Percentiles rank a stretch among this genome's conserved stretches.
Conservation (phyloP, 1,284 basidiomycete genomes). For the Tranzscheliella williamsii region DNA sequence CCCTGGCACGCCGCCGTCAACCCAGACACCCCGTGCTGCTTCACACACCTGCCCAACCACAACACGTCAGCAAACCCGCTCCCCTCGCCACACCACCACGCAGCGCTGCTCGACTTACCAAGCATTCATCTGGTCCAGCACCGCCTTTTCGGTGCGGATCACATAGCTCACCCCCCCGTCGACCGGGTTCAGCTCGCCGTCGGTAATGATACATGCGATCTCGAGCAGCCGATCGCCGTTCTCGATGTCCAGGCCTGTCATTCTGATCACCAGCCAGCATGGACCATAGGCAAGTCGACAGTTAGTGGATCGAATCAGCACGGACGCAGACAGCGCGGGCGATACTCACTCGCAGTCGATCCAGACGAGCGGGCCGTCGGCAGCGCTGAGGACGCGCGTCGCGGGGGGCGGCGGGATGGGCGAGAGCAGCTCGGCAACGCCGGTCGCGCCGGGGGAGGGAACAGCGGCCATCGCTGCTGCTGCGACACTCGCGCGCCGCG, state of each 20-base stretch:
- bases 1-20: constrained; percentile 41
- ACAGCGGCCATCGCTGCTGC: too few species aligned
- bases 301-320: too few species aligned
- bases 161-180: constrained; percentile 75
- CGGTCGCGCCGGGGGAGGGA: too few species aligned
- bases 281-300: background rate
- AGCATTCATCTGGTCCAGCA: constrained; percentile 65
- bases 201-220: constrained; percentile 75
- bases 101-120: constrained; percentile 33
- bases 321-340: too few species aligned
- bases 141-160: constrained; percentile 69
- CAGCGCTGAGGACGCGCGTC: constrained; percentile 14
- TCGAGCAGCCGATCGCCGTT: constrained; percentile 73
- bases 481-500: too few species aligned
- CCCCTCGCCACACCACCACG: background rate
- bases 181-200: constrained; percentile 74
- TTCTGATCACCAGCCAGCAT: constrained; percentile 62
- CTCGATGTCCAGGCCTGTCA: constrained; percentile 73
- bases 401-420: constrained; percentile 47
- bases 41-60: constrained; percentile 19
- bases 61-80: background rate
- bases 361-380: constrained; percentile 78
- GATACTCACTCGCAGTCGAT: constrained; percentile 72
- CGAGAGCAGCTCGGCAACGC: too few species aligned
- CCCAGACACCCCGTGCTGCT: constrained; percentile 40